Evolutionary conservation across 2,329 filamentous ascomycete genomes (phyloP).

Genomic region (Arthrobotrys conoides): DNA sequence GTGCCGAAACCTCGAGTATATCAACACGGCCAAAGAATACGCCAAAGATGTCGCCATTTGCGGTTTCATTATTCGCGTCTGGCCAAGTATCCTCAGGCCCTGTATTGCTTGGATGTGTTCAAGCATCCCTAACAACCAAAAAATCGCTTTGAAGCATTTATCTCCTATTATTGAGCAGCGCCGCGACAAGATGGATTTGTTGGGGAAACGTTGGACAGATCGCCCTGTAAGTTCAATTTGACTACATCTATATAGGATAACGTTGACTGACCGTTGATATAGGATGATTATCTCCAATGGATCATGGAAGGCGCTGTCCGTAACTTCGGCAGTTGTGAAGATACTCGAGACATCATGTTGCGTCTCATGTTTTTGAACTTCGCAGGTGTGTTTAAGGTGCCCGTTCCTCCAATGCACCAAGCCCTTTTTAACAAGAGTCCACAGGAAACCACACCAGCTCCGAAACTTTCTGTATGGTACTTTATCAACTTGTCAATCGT

Average conservation of each 20-base stretch:
- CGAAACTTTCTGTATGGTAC: slow-evolving; percentile 52
- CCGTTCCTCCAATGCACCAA: background rate
- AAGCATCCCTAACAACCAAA: slow-evolving; percentile 53
- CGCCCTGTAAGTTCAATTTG: slow-evolving; percentile 41
- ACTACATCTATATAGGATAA: background rate
- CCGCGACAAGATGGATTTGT: slow-evolving; percentile 54
- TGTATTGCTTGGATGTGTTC: slow-evolving; percentile 35
- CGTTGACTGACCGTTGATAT: background rate
- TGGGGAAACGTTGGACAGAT: slow-evolving; percentile 51
- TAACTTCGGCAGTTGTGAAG: slow-evolving; percentile 45
- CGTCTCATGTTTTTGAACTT: slow-evolving; percentile 60
- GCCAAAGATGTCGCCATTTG: slow-evolving; percentile 57
- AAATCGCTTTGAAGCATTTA: slow-evolving; percentile 45
- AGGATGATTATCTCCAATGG: slow-evolving; percentile 61
- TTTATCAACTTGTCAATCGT: slow-evolving; percentile 54
- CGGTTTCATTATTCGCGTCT: slow-evolving; percentile 51
- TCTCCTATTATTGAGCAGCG: slow-evolving; percentile 46
- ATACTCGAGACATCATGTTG: slow-evolving; percentile 58
- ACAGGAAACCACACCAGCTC: slow-evolving; percentile 56
- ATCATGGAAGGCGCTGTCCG: slow-evolving; percentile 54
- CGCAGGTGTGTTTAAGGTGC: slow-evolving; percentile 28
- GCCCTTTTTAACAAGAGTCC: background rate
- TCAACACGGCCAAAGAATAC: slow-evolving; percentile 53
- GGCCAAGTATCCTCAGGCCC: slow-evolving; percentile 51
- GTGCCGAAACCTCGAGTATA: slow-evolving; percentile 54